Base-by-base conservation (phyloP, 2,329 filamentous ascomycete species). In the Alternaria conjuncta region DNA sequence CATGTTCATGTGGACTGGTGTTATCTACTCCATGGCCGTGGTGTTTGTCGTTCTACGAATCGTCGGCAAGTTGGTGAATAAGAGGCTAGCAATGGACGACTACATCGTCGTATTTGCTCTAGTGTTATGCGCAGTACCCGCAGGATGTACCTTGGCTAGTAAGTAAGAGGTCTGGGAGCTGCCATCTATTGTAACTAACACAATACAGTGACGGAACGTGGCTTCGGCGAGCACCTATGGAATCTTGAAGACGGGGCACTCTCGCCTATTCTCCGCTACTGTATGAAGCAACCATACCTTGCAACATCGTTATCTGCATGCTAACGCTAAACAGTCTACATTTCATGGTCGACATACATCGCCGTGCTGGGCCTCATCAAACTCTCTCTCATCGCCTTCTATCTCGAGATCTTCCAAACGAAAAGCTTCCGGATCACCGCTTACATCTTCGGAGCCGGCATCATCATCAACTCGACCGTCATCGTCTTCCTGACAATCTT, bases 321-420 rank as follows among this genome's bases (percentile, higher is more conserved):
- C 41, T 45, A 41, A 55, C 30, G 5, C 5, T 23, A 11, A 15
- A 4, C 25, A 73, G 69, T 75, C 56, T 72, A 63, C 20, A 59
- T 75, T 6, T 61, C 70, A 3, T 70, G 65, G 63, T 62, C 64
- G 9, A 69, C 64, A 1, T 75, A 76, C 45, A 55, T 69, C 1
- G 8, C 73, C 8, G 60, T 74, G 0, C 66, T 75, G 0, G 71
- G 68, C 11, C 58, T 75, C 18, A 74, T 71, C 55, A 76, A 76
- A 47, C 55, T 75, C 7, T 72, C 74, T 5, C 58, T 76, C 2
- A 51, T 74, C 23, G 47, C 74, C 5, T 75, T 75, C 54, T 77
- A 75, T 36, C 70, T 76, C 13, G 68, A 75, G 25, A 75, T 77
- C 50, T 77, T 77, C 63, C 47, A 65, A n/a, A 64, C 65, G 2